These are phyloP conservation scores for Pichia paraexigua DNA, from an alignment of 805 yeast species.

Conservation along the genomic window DNA sequence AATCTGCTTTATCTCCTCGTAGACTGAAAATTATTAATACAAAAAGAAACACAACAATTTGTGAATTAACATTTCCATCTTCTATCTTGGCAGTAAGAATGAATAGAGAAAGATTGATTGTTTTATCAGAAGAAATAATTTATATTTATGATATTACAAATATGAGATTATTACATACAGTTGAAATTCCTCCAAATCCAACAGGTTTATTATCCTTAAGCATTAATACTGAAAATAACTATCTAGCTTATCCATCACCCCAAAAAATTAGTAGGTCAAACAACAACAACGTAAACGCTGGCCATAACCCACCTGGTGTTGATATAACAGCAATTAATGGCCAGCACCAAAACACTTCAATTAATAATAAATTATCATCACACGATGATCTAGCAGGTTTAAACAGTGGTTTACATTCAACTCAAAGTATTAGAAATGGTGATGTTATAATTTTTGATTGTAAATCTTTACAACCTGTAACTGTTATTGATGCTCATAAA, in stretches of 20 bases:
- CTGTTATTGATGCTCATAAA: conserved; percentile 86
- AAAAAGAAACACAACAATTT: conserved; percentile 58
- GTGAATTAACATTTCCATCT: conserved; percentile 86
- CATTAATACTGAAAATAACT: conserved; percentile 41
- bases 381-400: not conserved
- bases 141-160: conserved; percentile 86
- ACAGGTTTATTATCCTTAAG: conserved; percentile 59
- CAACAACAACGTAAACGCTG: conserved; percentile 7
- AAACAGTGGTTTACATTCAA: not conserved
- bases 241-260: conserved; percentile 69
- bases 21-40: conserved; percentile 78
- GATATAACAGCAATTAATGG: conserved; percentile 8
- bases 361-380: not conserved
- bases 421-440: conserved; percentile 38
- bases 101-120: conserved; percentile 77
- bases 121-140: conserved; percentile 76
- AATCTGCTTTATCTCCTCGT: conserved; percentile 69
- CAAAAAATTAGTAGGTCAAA: conserved; percentile 38
- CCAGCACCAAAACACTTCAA: conserved; percentile 10
- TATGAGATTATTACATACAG: conserved; percentile 71
- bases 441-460: conserved; percentile 82
- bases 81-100: conserved; percentile 66
- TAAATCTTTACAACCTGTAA: conserved; percentile 64
- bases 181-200: conserved; percentile 54
- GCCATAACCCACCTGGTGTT: not conserved